Base-by-base conservation (phyloP, 805 yeast genomes). In the Metschnikowia chrysomelidarum region DNA sequence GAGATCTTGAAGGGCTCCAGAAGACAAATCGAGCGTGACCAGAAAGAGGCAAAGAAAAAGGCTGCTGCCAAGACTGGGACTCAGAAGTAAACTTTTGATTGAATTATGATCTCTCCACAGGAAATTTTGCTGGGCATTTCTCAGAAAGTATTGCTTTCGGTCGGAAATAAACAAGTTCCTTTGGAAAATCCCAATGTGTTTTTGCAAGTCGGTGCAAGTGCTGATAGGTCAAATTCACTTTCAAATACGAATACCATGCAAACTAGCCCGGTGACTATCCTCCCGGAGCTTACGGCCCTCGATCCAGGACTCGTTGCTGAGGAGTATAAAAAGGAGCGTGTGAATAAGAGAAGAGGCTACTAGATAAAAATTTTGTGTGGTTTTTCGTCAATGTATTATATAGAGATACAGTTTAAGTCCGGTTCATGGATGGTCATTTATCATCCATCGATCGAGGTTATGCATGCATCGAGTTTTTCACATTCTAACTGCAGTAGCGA, bases 1-100 rank as follows among this genome's bases (percentile, higher is more conserved):
- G 98, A 91, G 64, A 58, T 91, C 24, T 67, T 91, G 46, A 88
- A 86, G 60, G 98, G 98, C 11, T 80, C 93, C 6, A 79, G 97
- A 68, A 78, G 94, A 64, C 78, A 84, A 50, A 40, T 86, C 12
- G 96, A 87, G 56, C 84, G 75, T 56, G 67, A 59, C 12, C 75
- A 68, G 45, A 78, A 75, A 57, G 61, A 54, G 24, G 51, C 43
- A 5, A 44, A 41, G 25, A 59, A 56, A 45, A 47, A 40, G 25
- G 46, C 50, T 12, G 49, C 49, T 3, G 28, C 34, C 18, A 44
- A 54, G 43, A 41, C 40, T 22, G 46, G 37, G 14, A 29, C 20
- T 4, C 34, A 43, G 29, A 32, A 32, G 39, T 31, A 27, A 24
- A 10, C 27, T 4, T 24, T 2, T 9, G 14, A 12, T 7, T 15